These are phyloP conservation scores for Nicotiana attenuata DNA, from an alignment of 257 asterid genomes.

Conservation along the genomic window DNA sequence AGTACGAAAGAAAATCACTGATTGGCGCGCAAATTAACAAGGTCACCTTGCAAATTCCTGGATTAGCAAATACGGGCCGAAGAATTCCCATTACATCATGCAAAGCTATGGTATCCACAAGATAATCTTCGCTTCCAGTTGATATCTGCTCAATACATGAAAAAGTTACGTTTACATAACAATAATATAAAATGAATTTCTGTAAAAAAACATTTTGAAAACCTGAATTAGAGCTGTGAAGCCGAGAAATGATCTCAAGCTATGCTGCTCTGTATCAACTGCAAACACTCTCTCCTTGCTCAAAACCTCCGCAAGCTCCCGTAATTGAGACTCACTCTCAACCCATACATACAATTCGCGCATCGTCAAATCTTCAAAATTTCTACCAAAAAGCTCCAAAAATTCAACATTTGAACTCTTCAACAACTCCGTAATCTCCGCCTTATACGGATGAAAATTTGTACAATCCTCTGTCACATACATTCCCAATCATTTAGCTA, in stretches of 20 bases:
- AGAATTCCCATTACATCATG: conserved; percentile 85
- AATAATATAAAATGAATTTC: not conserved
- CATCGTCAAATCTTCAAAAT: conserved; percentile 36
- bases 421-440: conserved; percentile 48
- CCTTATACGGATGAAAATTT: conserved; percentile 73
- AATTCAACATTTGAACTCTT: conserved; percentile 43
- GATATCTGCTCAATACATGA: conserved; percentile 52
- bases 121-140: conserved; percentile 56
- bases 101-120: conserved; percentile 72
- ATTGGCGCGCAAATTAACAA: not conserved
- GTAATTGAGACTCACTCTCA: conserved; percentile 47
- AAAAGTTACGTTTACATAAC: not conserved
- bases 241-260: conserved; percentile 83
- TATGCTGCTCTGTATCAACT: conserved; percentile 93
- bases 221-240: conserved; percentile 94
- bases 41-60: conserved; percentile 75
- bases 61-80: conserved; percentile 70
- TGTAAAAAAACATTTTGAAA: not conserved
- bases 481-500: not conserved
- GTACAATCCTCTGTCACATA: conserved; percentile 36
- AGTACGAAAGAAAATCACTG: not conserved
- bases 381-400: conserved; percentile 41
- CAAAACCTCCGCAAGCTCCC: conserved; percentile 56
- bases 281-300: conserved; percentile 65
- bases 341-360: conserved; percentile 55